Percentiles rank a stretch among this genome's conserved stretches.
phyloP scores from a whole-genome alignment of 2,329 filamentous ascomycete genomes.

The Aureobasidium mangrovei region DNA sequence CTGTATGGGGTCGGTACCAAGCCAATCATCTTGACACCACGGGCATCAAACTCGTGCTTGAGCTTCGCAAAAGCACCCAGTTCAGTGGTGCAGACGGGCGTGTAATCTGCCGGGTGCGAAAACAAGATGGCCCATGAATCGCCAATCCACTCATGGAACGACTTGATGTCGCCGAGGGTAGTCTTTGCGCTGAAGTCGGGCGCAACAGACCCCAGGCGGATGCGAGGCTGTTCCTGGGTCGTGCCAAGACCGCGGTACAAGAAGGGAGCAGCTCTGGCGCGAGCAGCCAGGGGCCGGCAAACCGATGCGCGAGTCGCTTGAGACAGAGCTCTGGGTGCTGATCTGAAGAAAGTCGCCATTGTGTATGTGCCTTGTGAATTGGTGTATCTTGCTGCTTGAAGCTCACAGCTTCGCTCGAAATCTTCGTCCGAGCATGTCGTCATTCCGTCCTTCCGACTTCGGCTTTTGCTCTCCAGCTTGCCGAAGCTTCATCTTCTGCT shows the following conservation, averaged over 20 bases:
- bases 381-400: not conserved
- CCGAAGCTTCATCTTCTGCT: not conserved
- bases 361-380: constrained; percentile 3
- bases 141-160: constrained; percentile 70
- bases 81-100: constrained; percentile 92
- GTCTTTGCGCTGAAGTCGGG: constrained; percentile 81
- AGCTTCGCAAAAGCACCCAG: constrained; percentile 88
- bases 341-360: constrained; percentile 30
- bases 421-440: not conserved
- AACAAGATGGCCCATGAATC: constrained; percentile 76
- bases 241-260: constrained; percentile 31
- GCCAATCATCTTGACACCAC: constrained; percentile 84
- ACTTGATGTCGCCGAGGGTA: constrained; percentile 52
- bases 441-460: constrained; percentile 5
- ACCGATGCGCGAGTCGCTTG: constrained; percentile 19
- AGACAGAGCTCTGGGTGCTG: constrained; percentile 28
- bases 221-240: constrained; percentile 31
- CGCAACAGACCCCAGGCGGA: constrained; percentile 46
- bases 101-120: constrained; percentile 81
- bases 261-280: constrained; percentile 23
- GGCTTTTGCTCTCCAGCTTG: constrained; percentile 3
- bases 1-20: constrained; percentile 35
- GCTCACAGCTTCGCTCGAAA: not conserved
- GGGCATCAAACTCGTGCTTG: constrained; percentile 77
- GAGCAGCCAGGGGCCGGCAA: constrained; percentile 22